Evolutionary conservation across 179 eudicot species (phyloP), one percentile per base, ranked within the genome.

Genomic region (Dionaea muscipula): DNA sequence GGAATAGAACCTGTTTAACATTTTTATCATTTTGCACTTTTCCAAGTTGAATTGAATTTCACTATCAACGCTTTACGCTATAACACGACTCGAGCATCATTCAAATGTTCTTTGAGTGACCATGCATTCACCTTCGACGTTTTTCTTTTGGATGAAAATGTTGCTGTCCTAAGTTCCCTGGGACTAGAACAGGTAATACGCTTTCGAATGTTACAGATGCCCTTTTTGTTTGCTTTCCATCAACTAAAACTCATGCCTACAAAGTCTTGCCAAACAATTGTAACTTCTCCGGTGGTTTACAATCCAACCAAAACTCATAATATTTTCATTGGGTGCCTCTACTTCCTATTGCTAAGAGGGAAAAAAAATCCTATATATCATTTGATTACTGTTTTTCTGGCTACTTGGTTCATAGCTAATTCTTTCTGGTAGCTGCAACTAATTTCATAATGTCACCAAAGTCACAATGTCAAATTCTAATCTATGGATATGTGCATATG

Each of bases 131-230:
- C 46, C 71, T 70, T 83, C 64, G 62, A 69, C 26, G 62, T 80
- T 36, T 63, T 47, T 16, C 56, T 77, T 64, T 54, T 72, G 15
- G 63, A 53, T 24, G 68, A 70, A 55, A 79, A 79, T 65, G 71
- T 66, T 47, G 95, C 79, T 48, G 68, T 90, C 52, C 56, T 90
- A 33, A 67, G 87, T 59, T 70, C 97, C 59, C 94, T 90, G 27
- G 71, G 75, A 60, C 67, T 72, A 45, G 64, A 43, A 52, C 78
- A 78, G 77, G 95, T 80, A 63, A 64, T 11, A 47, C 1, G 1
- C 38, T 4, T 13, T 7, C 10, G 37, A 7, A 24, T 15, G 16
- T 36, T 9, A 36, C 36, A n/a, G 26, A 21, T 45, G n/a, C 19
- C 51, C 4, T 1, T 22, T 21, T 47, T 31, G 5, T 31, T 1